phyloP scores from a whole-genome alignment of 192 early-diverging fungal species.

The Entrophospora sp. region DNA sequence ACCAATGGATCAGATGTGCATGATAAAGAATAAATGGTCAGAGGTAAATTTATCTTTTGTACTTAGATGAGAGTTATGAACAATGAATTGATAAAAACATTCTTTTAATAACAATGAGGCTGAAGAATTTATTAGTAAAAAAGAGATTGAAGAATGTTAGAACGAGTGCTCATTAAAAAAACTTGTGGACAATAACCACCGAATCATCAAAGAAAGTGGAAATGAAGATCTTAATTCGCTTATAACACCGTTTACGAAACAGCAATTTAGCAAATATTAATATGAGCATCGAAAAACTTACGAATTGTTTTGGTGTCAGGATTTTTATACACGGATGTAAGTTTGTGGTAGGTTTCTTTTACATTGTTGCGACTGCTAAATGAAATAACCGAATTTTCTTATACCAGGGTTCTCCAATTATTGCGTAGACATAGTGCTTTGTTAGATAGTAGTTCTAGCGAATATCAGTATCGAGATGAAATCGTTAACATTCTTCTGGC shows the following conservation, averaged over 20 bases:
- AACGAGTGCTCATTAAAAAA: conserved; percentile 5
- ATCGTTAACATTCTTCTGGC: conserved; percentile 4
- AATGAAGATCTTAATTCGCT: conserved; percentile 7
- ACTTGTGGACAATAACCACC: neutral
- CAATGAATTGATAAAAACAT: neutral
- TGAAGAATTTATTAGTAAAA: neutral
- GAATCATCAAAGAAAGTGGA: neutral
- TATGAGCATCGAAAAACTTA: conserved; percentile 8
- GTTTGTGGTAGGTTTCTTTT: neutral
- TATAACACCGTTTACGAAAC: neutral
- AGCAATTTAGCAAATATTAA: neutral
- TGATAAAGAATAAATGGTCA: conserved; percentile 1
- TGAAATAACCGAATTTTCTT: neutral
- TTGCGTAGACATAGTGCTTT: conserved; percentile 3
- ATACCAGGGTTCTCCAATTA: conserved; percentile 4
- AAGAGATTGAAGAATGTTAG: conserved; percentile 4
- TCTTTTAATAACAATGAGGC: neutral
- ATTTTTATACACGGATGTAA: conserved; percentile 10
- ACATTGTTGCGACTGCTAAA: neutral
- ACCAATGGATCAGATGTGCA: neutral
- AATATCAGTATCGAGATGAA: conserved; percentile 12
- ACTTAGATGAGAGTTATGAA: neutral
- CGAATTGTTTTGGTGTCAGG: conserved; percentile 16
- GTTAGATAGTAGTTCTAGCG: conserved; percentile 3
- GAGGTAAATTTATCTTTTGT: conserved; percentile 10